Evolutionary conservation across 306 rosid species (phyloP).

Genomic region (Quillaja saponaria): DNA sequence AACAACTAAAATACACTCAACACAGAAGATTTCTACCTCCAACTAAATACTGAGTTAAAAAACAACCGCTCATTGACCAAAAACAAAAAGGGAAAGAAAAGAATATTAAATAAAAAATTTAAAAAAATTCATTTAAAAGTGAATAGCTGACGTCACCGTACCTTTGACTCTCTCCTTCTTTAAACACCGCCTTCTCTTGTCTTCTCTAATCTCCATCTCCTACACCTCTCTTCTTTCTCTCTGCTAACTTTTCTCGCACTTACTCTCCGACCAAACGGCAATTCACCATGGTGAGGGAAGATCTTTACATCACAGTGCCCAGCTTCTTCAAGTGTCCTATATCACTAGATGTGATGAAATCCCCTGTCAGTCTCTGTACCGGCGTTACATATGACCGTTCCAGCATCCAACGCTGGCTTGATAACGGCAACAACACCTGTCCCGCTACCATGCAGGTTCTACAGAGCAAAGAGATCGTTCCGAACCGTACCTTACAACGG

Average conservation of each 20-base stretch:
- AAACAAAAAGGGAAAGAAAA: constrained; percentile 29
- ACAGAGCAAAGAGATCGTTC: constrained; percentile 68
- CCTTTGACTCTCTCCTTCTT: constrained; percentile 12
- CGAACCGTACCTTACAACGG: constrained; percentile 77
- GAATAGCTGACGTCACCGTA: constrained; percentile 61
- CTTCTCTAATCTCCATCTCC: too few relatives aligned
- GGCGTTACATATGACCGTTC: constrained; percentile 96
- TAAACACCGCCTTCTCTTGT: too few relatives aligned
- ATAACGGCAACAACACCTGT: constrained; percentile 91
- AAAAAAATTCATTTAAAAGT: constrained; percentile 28
- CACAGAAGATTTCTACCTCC: constrained; percentile 14
- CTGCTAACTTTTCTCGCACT: too few relatives aligned
- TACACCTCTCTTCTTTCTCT: too few relatives aligned
- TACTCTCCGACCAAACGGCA: not conserved
- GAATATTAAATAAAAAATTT: constrained; percentile 21
- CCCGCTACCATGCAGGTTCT: constrained; percentile 98
- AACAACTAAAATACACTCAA: not conserved
- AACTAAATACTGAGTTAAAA: constrained; percentile 4
- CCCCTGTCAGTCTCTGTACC: constrained; percentile 92
- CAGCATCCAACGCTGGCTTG: constrained; percentile 94
- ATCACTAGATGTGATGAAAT: constrained; percentile 83
- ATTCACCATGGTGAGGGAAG: constrained; percentile 65
- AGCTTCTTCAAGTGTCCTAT: constrained; percentile 86
- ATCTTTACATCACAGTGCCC: constrained; percentile 66
- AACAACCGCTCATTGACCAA: constrained; percentile 51